Evolutionary conservation across 176 grass and related monocot genomes (phyloP), one percentile per base, ranked within the genome.

Genomic region (Aegilops sharonensis): DNA sequence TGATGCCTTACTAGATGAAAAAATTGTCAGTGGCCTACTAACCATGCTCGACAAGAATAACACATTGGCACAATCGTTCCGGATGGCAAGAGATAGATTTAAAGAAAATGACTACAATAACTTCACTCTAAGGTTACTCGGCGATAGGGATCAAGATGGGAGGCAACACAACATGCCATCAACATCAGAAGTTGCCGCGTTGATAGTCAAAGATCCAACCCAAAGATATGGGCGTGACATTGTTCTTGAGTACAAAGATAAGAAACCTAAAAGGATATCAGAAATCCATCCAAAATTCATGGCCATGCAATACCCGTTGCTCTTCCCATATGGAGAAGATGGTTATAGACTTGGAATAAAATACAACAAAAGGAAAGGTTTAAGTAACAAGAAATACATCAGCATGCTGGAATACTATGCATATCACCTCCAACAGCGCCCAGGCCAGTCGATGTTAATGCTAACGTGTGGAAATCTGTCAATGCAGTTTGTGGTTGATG

Each of bases 261-360:
- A 48, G 35, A 59, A 20, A 20, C 70, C 32, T 42, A 45, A 54
- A 63, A 77, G 83, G 6, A 85, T 85, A 67, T 66, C 83, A 37
- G 61, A 77, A 77, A 12, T 25, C 13, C 83, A 85, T 67, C 83
- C 83, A 27, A 85, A 85, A 32, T 77, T 78, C 45, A 85, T 77
- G 83, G 40, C 61, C 8, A 35, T 87, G 64, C 62, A 85, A 21
- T 80, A 80, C 14, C 76, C 68, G 0, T 25, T 87, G 7, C 17
- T 91, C 2, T 87, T 91, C 75, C 81, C 68, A 10, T 81, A 88
- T 18, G 85, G 81, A 11, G 85, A 91, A 88, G 85, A 91, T 76
- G 74, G 89, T 1, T 91, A 50, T 42, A 64, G 1, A 9, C 37
- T 72, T 42, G 8, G 6, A 2, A 8, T 72, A 21, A 37, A 11